These are phyloP conservation scores for Bipolaris oryzae DNA, from an alignment of 2,329 filamentous ascomycete genomes.

Conservation along the genomic window DNA sequence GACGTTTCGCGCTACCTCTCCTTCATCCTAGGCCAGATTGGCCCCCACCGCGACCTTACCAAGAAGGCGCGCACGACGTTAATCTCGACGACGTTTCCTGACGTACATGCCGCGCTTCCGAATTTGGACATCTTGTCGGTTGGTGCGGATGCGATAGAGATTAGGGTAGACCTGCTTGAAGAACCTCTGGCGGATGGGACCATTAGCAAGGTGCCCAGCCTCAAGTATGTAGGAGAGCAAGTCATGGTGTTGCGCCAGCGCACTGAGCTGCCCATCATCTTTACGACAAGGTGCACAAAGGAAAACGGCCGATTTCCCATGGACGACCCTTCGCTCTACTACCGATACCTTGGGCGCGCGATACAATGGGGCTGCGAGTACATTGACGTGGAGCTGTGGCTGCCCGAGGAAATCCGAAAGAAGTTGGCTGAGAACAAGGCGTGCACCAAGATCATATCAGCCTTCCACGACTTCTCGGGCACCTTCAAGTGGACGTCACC, in stretches of 20 bases:
- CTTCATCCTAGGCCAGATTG: conserved; percentile 78
- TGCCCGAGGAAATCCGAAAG: conserved; percentile 75
- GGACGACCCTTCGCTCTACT: conserved; percentile 76
- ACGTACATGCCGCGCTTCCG: conserved; percentile 79
- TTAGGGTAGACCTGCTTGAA: conserved; percentile 80
- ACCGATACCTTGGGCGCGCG: conserved; percentile 79
- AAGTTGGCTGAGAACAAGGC: conserved; percentile 72
- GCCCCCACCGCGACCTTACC: conserved; percentile 76
- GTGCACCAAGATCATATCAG: conserved; percentile 86
- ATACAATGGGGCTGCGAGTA: conserved; percentile 92
- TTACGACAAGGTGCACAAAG: conserved; percentile 79
- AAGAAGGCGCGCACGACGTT: conserved; percentile 80
- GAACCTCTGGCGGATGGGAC: conserved; percentile 66
- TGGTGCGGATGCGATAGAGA: conserved; percentile 82
- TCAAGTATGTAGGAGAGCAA: conserved; percentile 85
- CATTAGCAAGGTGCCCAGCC: conserved; percentile 71
- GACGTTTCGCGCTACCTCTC: conserved; percentile 81
- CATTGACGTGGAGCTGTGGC: conserved; percentile 86
- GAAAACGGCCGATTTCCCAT: conserved; percentile 87
- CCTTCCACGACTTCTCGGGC: conserved; percentile 87
- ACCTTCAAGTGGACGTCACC: conserved; percentile 81
- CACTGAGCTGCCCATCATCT: conserved; percentile 88
- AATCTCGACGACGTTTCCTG: conserved; percentile 86
- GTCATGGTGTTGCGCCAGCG: conserved; percentile 82
- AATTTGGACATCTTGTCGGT: conserved; percentile 88